These are phyloP conservation scores for Dictyostelium brefeldianum DNA, from an alignment of 78 protist genomes.

Conservation along the genomic window DNA sequence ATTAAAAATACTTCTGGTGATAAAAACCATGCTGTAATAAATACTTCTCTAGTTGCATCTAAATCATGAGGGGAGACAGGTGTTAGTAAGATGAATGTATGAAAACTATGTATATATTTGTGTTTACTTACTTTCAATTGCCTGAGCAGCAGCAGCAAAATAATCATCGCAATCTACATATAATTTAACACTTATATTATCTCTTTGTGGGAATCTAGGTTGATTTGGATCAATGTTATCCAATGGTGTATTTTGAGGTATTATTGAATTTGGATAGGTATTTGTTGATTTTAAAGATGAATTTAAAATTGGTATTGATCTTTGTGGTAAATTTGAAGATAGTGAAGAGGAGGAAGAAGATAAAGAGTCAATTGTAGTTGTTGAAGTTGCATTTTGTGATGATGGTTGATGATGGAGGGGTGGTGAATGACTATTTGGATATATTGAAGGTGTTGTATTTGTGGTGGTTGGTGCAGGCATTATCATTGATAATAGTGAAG, in stretches of 20 bases:
- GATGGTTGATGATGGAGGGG: neutral
- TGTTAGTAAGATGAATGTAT: neutral
- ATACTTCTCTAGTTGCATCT: conserved; percentile 65
- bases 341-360: neutral
- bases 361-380: neutral
- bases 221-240: conserved; percentile 65
- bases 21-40: conserved; percentile 82
- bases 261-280: conserved; percentile 33
- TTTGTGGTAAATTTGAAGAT: conserved; percentile 26
- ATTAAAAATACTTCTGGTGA: conserved; percentile 78
- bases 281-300: neutral
- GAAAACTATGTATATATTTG: neutral
- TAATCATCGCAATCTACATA: conserved; percentile 83
- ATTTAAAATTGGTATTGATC: conserved; percentile 1
- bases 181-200: conserved; percentile 51
- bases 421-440: neutral
- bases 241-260: conserved; percentile 58
- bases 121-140: conserved; percentile 66
- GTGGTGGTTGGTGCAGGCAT: conserved; percentile 8
- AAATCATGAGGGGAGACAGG: neutral
- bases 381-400: neutral
- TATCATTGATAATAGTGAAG: conserved; percentile 1
- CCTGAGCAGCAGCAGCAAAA: conserved; percentile 77
- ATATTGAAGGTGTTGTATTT: neutral
- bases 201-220: conserved; percentile 73